phyloP scores from a whole-genome alignment of 2,329 filamentous ascomycete species.

The Alternaria hordeiaustralica region DNA sequence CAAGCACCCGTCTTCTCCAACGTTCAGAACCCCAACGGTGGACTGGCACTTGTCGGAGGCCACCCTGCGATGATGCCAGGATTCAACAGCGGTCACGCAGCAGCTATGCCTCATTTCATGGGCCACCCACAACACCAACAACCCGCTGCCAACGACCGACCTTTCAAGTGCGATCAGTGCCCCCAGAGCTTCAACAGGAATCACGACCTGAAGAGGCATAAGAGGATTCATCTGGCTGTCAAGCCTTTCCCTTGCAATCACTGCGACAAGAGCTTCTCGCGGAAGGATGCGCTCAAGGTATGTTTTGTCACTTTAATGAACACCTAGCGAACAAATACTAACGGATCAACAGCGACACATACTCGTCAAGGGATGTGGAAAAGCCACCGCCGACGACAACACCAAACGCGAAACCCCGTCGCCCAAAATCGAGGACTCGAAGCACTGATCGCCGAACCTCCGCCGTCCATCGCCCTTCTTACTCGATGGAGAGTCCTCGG shows the following conservation, averaged over 20 bases:
- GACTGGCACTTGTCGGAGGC: slow-evolving; percentile 73
- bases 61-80: slow-evolving; percentile 62
- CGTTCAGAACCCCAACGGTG: slow-evolving; percentile 73
- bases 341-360: slow-evolving; percentile 63
- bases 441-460: slow-evolving; percentile 26
- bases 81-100: slow-evolving; percentile 68
- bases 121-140: slow-evolving; percentile 60
- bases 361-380: slow-evolving; percentile 71
- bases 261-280: slow-evolving; percentile 95
- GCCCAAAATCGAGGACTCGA: slow-evolving; percentile 40
- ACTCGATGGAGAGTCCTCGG: neutral
- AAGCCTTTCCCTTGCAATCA: slow-evolving; percentile 93
- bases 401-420: slow-evolving; percentile 45
- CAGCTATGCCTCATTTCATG: slow-evolving; percentile 69
- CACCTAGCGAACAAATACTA: slow-evolving; percentile 43
- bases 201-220: slow-evolving; percentile 94
- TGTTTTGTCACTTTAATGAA: slow-evolving; percentile 35
- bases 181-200: slow-evolving; percentile 95
- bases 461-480: neutral
- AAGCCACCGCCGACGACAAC: slow-evolving; percentile 48
- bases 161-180: slow-evolving; percentile 94
- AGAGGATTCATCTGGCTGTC: slow-evolving; percentile 90
- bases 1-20: slow-evolving; percentile 77
- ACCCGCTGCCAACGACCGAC: slow-evolving; percentile 73
- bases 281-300: slow-evolving; percentile 97